Evolutionary conservation across 2,329 filamentous ascomycete species (phyloP).

Genomic region (Didymella keratinophila): DNA sequence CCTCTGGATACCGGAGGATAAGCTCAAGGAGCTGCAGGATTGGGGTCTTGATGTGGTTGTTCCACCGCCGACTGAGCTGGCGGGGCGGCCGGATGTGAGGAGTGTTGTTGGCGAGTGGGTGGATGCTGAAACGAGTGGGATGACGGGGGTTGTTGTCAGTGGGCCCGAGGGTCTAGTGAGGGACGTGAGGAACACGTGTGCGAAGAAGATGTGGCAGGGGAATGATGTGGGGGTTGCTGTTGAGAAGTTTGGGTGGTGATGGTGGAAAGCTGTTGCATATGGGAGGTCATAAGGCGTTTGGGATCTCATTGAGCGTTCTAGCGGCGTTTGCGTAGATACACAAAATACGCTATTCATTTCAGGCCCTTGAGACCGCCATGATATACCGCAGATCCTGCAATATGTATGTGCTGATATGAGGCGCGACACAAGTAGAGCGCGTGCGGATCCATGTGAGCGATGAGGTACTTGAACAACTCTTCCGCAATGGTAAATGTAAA

Average conservation of each 20-base stretch:
- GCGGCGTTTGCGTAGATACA: constrained; percentile 2
- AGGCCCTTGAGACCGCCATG: not conserved
- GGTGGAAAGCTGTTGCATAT: not conserved
- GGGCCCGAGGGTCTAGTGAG: constrained; percentile 70
- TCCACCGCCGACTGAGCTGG: constrained; percentile 62
- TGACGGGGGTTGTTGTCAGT: constrained; percentile 64
- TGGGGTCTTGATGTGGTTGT: constrained; percentile 62
- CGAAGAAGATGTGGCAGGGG: constrained; percentile 59
- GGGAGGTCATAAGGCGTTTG: not conserved
- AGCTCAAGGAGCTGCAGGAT: constrained; percentile 58
- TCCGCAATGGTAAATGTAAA: not conserved
- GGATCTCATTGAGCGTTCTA: constrained; percentile 9
- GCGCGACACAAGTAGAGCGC: not conserved
- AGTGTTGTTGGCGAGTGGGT: constrained; percentile 54
- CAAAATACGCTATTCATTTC: not conserved
- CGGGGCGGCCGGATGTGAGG: constrained; percentile 62
- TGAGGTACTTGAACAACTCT: not conserved
- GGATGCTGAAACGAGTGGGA: constrained; percentile 36
- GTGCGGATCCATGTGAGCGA: not conserved
- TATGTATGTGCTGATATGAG: not conserved
- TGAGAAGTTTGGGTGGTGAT: constrained; percentile 72
- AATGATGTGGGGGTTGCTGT: constrained; percentile 62
- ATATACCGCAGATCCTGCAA: not conserved
- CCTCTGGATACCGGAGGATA: constrained; percentile 61
- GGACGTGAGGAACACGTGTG: constrained; percentile 66